Base-by-base conservation (phyloP, 805 yeast genomes). In the Ogataea trehaloabstinens region DNA sequence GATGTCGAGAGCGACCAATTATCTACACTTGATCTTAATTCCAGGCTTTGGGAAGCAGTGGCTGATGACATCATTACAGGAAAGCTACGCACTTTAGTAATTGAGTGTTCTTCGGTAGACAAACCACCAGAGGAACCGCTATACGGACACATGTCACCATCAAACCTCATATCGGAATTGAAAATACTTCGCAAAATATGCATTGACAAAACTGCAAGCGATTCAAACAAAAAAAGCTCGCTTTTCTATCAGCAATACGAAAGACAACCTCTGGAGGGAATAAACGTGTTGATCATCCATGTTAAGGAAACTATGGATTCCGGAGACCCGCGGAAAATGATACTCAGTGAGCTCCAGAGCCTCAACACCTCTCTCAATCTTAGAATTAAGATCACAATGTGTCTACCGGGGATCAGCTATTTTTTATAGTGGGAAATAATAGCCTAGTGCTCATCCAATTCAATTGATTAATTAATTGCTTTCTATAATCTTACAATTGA, bases 141-240 rank as follows among this genome's bases (percentile, higher is more conserved):
- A 19, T 89, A 78, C 56, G 97, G 97, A 2, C 97, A 89, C 61
- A 55, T 89, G 61, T 80, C 84, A 10, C 95, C 96, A 4, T 50
- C 58, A 2, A 72, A 73, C 48, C 59, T 89, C 20, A 69, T 85
- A 10, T 53, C 63, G 5, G 95, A 87, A 52, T 63, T 90, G 12
- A 38, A 44, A 4, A 39, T 20, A 3, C 49, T 72, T 12, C 44
- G 56, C 13, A 47, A 45, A 34, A 20, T 41, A 12, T 55, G 65
- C 28, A 37, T 52, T 11, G 52, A 49, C 44, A 16, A 28, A 27
- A 17, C 16, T 18, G 13, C 6, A 6, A 19, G 17, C 8, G 21
- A 19, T 19, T 13, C 24, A 5, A 24, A 16, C 24, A n/a, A 19
- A 10, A 7, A 19, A 8, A 16, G 32, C 16, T 38, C 27, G n/a